Evolutionary conservation across 2,329 filamentous ascomycete genomes (phyloP).

Genomic region (Akanthomyces dipterigenus): DNA sequence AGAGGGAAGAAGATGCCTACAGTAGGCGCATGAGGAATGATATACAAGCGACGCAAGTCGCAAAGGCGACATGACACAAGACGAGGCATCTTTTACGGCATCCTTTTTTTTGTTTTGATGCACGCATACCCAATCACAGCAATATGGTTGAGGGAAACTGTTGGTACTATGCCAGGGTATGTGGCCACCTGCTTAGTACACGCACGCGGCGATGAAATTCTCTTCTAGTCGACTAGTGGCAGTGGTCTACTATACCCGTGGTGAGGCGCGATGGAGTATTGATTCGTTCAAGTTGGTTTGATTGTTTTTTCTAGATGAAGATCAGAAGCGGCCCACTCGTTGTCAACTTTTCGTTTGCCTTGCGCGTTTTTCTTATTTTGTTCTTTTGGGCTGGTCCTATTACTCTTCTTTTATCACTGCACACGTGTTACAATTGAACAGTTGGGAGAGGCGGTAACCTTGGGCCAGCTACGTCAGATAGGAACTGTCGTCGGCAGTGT

Average conservation of each 20-base stretch:
- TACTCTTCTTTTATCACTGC: background rate
- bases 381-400: slow-evolving; percentile 2
- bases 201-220: background rate
- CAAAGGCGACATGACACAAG: background rate
- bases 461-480: background rate
- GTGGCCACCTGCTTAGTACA: background rate
- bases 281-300: background rate
- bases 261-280: slow-evolving; percentile 9
- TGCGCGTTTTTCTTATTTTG: background rate
- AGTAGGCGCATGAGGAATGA: slow-evolving; percentile 29
- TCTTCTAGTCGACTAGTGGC: background rate
- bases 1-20: slow-evolving; percentile 48
- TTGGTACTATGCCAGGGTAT: background rate
- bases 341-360: slow-evolving; percentile 1
- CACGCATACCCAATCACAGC: slow-evolving; percentile 6
- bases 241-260: background rate
- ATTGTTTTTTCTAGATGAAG: background rate
- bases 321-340: slow-evolving; percentile 4
- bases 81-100: background rate
- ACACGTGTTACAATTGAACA: slow-evolving; percentile 2
- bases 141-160: background rate
- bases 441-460: background rate
- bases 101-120: background rate
- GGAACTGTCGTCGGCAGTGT: background rate
- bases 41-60: background rate